Base-by-base conservation (phyloP, 2,329 filamentous ascomycete genomes). In the Trichoderma polysporum region DNA sequence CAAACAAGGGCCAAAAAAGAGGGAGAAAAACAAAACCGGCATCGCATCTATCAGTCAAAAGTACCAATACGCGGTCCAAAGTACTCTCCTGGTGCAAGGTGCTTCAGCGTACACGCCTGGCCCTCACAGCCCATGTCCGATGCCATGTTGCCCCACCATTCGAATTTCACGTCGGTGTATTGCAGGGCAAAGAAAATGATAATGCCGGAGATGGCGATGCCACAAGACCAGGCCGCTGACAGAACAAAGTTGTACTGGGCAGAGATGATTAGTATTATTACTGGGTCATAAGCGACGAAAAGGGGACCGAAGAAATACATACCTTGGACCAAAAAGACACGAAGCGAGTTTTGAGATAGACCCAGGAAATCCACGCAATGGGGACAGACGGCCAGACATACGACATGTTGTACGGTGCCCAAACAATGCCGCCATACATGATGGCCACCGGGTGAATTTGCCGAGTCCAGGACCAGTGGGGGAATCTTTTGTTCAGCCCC, bases 131-230 rank as follows among this genome's bases (percentile, higher is more conserved):
- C 82, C 60, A 77, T 69, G 17, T 76, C 75, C 4, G 78, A 74
- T 8, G 80, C 75, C 19, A 70, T 74, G 70, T 85, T 85, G 37
- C 83, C 83, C 83, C 83, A 85, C 83, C 83, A 85, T 9, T 79
- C 69, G 52, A 85, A 71, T 27, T 78, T 72, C 4, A 79, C 74
- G 5, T 77, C 76, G n/a, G 78, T 77, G 70, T 79, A 83, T 69
- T 84, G 79, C 17, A 86, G 74, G 15, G 80, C 77, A 70, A 86
- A 86, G 78, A 86, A 85, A 69, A 86, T 84, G 70, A 86, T 75
- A 68, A 86, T 80, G 60, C 77, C 83, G 0, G 83, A 75, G 54
- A 86, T 80, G 62, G 84, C 83, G 47, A 86, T 81, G 33, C 80
- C 83, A 27, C 80, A 81, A 22, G 79, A 83, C 74, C 84, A 82